Percentiles rank a stretch among this genome's conserved stretches.
Conservation (phyloP, 1,284 basidiomycete species). For the Ustilago hordei region DNA sequence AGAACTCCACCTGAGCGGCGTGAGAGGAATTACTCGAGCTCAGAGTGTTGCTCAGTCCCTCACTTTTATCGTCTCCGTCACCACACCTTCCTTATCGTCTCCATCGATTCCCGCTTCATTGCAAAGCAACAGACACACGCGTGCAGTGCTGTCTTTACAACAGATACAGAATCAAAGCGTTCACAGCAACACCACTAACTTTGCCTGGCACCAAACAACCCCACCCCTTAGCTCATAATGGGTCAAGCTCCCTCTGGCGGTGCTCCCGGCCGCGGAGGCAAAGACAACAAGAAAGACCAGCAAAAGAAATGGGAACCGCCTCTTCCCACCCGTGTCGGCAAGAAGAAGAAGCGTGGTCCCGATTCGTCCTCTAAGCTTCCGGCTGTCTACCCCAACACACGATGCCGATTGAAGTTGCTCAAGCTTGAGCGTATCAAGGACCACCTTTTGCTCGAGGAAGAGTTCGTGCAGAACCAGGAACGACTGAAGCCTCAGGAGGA, state of each 20-base stretch:
- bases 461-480: slow-evolving; percentile 96
- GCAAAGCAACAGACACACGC: background rate
- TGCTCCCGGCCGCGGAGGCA: slow-evolving; percentile 60
- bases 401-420: slow-evolving; percentile 93
- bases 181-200: no score
- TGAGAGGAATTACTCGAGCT: background rate
- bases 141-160: no score
- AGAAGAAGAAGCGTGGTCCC: slow-evolving; percentile 91
- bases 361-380: slow-evolving; percentile 92
- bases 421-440: slow-evolving; percentile 99
- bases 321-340: slow-evolving; percentile 94
- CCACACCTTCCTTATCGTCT: background rate
- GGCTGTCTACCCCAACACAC: slow-evolving; percentile 90
- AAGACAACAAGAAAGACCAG: slow-evolving; percentile 73
- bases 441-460: slow-evolving; percentile 95
- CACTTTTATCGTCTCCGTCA: background rate
- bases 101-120: no score
- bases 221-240: slow-evolving; percentile 22
- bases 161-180: no score
- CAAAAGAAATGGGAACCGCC: slow-evolving; percentile 98
- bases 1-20: slow-evolving; percentile 29
- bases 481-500: slow-evolving; percentile 77
- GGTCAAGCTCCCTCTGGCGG: slow-evolving; percentile 64
- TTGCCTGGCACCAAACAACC: no score
- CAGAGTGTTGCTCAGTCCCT: slow-evolving; percentile 21